Evolutionary conservation across 768 basidiomycete genomes (phyloP).

Genomic region (Gymnopilus dilepis): DNA sequence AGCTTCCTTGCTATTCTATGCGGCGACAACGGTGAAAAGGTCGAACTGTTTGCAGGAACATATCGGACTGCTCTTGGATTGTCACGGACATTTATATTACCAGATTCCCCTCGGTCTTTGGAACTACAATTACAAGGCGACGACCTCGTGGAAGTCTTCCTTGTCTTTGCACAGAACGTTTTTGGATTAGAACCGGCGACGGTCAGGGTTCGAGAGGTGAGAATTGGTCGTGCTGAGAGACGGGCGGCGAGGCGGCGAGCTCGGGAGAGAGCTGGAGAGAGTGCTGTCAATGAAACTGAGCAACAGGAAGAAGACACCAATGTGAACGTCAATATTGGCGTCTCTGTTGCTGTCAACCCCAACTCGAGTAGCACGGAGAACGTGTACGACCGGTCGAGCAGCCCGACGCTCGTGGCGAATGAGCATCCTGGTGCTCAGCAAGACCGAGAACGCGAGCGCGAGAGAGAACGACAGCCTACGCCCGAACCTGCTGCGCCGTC

Average conservation of each 20-base stretch:
- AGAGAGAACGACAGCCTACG: slow-evolving; percentile 21
- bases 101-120: slow-evolving; percentile 86
- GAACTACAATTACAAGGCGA: slow-evolving; percentile 92
- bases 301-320: slow-evolving; percentile 59
- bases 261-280: slow-evolving; percentile 66
- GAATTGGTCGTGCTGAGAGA: slow-evolving; percentile 87
- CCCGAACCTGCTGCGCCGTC: slow-evolving; percentile 42
- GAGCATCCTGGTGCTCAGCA: slow-evolving; percentile 47
- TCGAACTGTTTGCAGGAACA: slow-evolving; percentile 92
- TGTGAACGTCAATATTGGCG: slow-evolving; percentile 66
- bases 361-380: slow-evolving; percentile 42
- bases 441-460: slow-evolving; percentile 37
- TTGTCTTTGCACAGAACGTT: slow-evolving; percentile 90
- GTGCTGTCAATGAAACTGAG: slow-evolving; percentile 48
- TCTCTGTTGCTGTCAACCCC: slow-evolving; percentile 54
- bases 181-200: slow-evolving; percentile 94
- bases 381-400: slow-evolving; percentile 33
- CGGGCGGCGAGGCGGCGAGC: slow-evolving; percentile 83
- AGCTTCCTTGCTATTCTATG: slow-evolving; percentile 94
- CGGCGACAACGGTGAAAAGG: slow-evolving; percentile 91
- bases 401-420: slow-evolving; percentile 45
- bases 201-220: slow-evolving; percentile 91
- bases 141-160: slow-evolving; percentile 89
- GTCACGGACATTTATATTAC: slow-evolving; percentile 92
- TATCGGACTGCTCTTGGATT: slow-evolving; percentile 87